Conservation (phyloP, 306 rosid genomes). For the Trifolium fragiferum region DNA sequence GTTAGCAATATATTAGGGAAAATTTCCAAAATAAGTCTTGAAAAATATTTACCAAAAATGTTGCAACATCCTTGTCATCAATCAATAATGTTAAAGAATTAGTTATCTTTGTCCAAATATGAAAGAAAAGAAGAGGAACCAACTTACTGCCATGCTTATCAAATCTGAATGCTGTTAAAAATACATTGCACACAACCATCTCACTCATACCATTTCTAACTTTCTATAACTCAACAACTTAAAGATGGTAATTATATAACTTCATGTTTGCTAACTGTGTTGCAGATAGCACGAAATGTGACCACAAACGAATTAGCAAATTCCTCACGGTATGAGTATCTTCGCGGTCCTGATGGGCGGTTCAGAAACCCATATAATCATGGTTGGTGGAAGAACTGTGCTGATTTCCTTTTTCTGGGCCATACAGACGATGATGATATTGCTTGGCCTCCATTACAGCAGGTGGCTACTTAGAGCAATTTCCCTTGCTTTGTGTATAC, state of each 20-base stretch:
- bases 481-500: conserved; percentile 22
- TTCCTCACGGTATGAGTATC: conserved; percentile 76
- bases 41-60: conserved; percentile 7
- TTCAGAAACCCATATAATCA: conserved; percentile 84
- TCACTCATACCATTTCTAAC: not conserved
- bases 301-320: conserved; percentile 87
- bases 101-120: conserved; percentile 23
- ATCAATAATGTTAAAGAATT: conserved; percentile 9
- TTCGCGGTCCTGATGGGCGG: conserved; percentile 81
- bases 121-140: conserved; percentile 16
- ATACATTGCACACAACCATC: conserved; percentile 19
- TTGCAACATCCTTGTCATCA: not conserved
- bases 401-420: conserved; percentile 74
- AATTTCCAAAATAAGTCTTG: not conserved
- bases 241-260: conserved; percentile 16
- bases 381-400: conserved; percentile 83
- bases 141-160: not conserved
- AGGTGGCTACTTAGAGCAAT: conserved; percentile 53
- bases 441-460: conserved; percentile 85
- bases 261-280: conserved; percentile 39
- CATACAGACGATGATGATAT: conserved; percentile 64
- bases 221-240: conserved; percentile 20
- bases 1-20: conserved; percentile 25
- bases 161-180: conserved; percentile 22
- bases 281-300: conserved; percentile 89